Evolutionary conservation across 352 stramenopile genomes (phyloP).

Genomic region (Phytophthora ramorum): DNA sequence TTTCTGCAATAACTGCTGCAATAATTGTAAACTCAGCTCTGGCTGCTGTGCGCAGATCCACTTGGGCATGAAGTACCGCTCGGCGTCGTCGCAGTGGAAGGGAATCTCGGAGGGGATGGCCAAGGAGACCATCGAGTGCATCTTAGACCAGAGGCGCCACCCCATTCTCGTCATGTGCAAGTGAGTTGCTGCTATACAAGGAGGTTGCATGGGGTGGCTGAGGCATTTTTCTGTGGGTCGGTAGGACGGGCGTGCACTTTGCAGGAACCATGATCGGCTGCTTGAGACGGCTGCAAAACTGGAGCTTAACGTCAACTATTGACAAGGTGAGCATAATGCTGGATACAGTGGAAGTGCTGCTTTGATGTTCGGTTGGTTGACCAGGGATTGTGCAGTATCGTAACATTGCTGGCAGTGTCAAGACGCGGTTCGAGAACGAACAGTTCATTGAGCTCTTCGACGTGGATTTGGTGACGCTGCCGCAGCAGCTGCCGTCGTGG

Average conservation of each 20-base stretch:
- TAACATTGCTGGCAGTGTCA: constrained; percentile 86
- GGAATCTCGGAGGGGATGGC: constrained; percentile 84
- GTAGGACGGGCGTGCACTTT: constrained; percentile 77
- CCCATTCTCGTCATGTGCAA: constrained; percentile 91
- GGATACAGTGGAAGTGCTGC: background rate
- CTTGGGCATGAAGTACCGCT: constrained; percentile 83
- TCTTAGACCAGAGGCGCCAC: constrained; percentile 79
- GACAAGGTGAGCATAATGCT: constrained; percentile 66
- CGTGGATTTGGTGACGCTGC: constrained; percentile 83
- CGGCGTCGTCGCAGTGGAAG: constrained; percentile 68
- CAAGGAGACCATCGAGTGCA: constrained; percentile 87
- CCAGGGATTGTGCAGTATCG: constrained; percentile 58
- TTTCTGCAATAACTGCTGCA: background rate
- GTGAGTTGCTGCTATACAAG: constrained; percentile 35
- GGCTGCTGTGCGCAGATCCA: constrained; percentile 57
- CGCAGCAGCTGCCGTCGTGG: constrained; percentile 80
- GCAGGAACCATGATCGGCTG: constrained; percentile 85
- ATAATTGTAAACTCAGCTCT: background rate
- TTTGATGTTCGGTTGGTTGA: background rate
- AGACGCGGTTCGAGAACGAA: constrained; percentile 90
- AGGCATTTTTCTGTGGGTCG: background rate
- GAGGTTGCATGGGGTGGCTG: background rate
- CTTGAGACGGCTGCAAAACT: constrained; percentile 84
- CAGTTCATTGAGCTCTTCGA: constrained; percentile 92
- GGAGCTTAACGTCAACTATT: constrained; percentile 87